phyloP scores from a whole-genome alignment of 768 basidiomycete species.

The Mycena kentingensis region DNA sequence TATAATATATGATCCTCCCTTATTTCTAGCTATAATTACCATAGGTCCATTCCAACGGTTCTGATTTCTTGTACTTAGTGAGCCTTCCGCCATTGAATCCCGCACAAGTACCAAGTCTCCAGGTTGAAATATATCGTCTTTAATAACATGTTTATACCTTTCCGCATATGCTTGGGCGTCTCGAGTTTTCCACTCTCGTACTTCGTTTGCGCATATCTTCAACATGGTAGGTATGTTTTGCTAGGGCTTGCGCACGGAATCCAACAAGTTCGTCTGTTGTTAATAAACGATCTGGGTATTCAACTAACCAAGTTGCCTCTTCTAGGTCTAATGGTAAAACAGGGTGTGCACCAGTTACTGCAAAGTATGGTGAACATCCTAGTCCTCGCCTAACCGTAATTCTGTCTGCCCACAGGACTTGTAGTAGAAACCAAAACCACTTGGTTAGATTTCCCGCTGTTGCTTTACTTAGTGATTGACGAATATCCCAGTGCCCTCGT shows the following conservation, averaged over 20 bases:
- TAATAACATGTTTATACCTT: constrained; percentile 10
- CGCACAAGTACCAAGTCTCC: constrained; percentile 27
- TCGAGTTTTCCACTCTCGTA: constrained; percentile 19
- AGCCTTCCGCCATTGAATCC: constrained; percentile 22
- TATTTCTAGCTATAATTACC: too few species aligned
- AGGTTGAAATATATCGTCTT: constrained; percentile 3
- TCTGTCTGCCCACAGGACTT: constrained; percentile 24
- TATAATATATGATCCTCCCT: too few species aligned
- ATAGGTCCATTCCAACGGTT: too few species aligned
- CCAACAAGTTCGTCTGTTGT: constrained; percentile 20
- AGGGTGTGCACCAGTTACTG: constrained; percentile 21
- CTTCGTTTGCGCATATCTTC: constrained; percentile 15
- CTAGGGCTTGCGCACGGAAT: too few species aligned
- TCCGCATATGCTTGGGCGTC: constrained; percentile 20
- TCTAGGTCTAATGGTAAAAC: constrained; percentile 25
- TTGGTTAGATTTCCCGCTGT: constrained; percentile 10
- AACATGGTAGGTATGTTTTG: constrained; percentile 18
- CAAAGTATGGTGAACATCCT: constrained; percentile 18
- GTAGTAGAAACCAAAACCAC: too few species aligned
- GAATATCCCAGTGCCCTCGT: constrained; percentile 28
- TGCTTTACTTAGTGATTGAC: constrained; percentile 24
- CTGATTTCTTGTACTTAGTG: constrained; percentile 18
- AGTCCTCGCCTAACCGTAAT: constrained; percentile 7
- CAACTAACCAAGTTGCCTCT: constrained; percentile 28
- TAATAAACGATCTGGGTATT: background rate